Base-by-base conservation (phyloP, 495 filamentous ascomycete genomes). In the Aspergillus biplanus region DNA sequence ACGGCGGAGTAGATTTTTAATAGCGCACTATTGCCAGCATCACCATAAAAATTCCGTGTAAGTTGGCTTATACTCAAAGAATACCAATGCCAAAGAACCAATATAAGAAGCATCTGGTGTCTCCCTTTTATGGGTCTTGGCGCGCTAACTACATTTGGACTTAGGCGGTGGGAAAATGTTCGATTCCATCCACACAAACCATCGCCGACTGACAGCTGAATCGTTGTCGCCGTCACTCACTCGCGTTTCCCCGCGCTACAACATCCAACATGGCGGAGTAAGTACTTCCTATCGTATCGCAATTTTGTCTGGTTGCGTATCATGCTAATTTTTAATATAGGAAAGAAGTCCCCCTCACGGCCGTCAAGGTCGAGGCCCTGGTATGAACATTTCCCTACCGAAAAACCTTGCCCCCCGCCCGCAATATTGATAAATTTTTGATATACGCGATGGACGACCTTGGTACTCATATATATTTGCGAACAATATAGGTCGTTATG, bases 321-420 rank as follows among this genome's bases (percentile, higher is more conserved):
- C 11, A 9, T 65, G 55, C 66, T 71, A 64, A 68, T 52, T 53
- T 50, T 33, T 11, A 9, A 7, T 32, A 18, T 52, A 83, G 80
- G 55, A 87, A 85, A 78, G 85, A 90, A 76, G 76, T 74, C 71
- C 85, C 89, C 75, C 80, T 90, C 77, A 86, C 86, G 79, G 84
- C 89, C 82, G 89, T 92, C 70, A 92, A 93, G 82, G 86, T 96
- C 70, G 90, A 93, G 79, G 89, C 90, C 63, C 77, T 96, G 84
- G 91, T 92, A 86, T 53, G 73, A 58, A 58, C 47, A 56, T 60
- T 50, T 27, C 47, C 46, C 60, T 59, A 58, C 58, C 57, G 65
- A 75, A 69, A 71, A 77, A 73, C 72, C 69, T 68, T 70, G 59
- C 70, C 70, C 75, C 67, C 67, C 67, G 73, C 67, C 68, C 66